Evolutionary conservation across 805 yeast genomes (phyloP).

Genomic region (Schwanniomyces yamadae): DNA sequence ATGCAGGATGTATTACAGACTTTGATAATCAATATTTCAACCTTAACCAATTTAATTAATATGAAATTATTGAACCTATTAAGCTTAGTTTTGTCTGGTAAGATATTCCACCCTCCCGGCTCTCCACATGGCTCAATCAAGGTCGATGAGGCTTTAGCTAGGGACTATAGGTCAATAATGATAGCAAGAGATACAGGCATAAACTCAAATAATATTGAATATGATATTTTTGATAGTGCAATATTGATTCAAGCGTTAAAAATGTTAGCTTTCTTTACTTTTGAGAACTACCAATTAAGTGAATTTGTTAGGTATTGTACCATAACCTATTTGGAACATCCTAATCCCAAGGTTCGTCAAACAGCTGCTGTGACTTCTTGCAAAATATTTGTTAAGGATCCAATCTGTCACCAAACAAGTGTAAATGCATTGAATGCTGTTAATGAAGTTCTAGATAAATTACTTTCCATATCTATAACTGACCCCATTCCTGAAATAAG

Average conservation of each 20-base stretch:
- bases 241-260: slow-evolving; percentile 75
- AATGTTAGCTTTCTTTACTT: slow-evolving; percentile 72
- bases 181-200: slow-evolving; percentile 64
- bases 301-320: slow-evolving; percentile 88
- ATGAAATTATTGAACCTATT: slow-evolving; percentile 68
- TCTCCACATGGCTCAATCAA: slow-evolving; percentile 66
- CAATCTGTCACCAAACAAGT: slow-evolving; percentile 82
- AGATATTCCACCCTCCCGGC: slow-evolving; percentile 79
- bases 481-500: slow-evolving; percentile 88
- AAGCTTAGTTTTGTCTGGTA: slow-evolving; percentile 77
- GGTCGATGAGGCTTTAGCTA: slow-evolving; percentile 65
- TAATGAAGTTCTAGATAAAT: slow-evolving; percentile 76
- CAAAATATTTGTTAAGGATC: slow-evolving; percentile 69
- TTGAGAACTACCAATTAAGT: slow-evolving; percentile 71
- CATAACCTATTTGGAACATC: slow-evolving; percentile 79
- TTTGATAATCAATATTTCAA: slow-evolving; percentile 72
- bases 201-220: slow-evolving; percentile 33
- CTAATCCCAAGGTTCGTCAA: slow-evolving; percentile 73
- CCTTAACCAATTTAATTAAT: slow-evolving; percentile 71
- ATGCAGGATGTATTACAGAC: slow-evolving; percentile 73
- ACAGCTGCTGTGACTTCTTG: slow-evolving; percentile 85
- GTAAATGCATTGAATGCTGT: slow-evolving; percentile 79
- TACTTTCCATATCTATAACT: slow-evolving; percentile 79
- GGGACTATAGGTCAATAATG: slow-evolving; percentile 74
- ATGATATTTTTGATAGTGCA: slow-evolving; percentile 36